Conservation (phyloP, 2,329 filamentous ascomycete species). For the Pseudogymnoascus sp. region DNA sequence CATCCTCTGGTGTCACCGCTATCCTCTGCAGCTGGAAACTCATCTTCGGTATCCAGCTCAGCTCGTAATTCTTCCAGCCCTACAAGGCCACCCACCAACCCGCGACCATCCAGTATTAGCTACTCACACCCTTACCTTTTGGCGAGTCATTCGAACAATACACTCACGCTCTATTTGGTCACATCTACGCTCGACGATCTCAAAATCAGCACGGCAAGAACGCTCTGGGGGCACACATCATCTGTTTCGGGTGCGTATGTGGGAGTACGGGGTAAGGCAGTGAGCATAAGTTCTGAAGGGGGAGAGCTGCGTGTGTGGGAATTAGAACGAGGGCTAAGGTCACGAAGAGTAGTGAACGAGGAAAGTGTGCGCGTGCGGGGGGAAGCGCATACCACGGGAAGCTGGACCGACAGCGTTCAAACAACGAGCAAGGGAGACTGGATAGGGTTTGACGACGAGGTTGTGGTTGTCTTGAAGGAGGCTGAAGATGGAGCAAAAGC, state of each 20-base stretch:
- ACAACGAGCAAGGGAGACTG: constrained; percentile 43
- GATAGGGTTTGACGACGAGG: constrained; percentile 66
- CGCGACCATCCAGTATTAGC: constrained; percentile 23
- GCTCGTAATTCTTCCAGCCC: constrained; percentile 30
- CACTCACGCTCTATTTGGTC: constrained; percentile 61
- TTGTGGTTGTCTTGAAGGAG: constrained; percentile 59
- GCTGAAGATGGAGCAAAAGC: constrained; percentile 47
- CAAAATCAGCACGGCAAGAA: constrained; percentile 50
- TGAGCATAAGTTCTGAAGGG: constrained; percentile 50
- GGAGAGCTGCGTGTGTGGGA: constrained; percentile 59
- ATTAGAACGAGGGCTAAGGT: constrained; percentile 50
- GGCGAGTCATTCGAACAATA: constrained; percentile 63
- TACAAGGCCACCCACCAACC: constrained; percentile 28
- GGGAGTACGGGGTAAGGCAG: constrained; percentile 60
- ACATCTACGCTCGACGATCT: constrained; percentile 50
- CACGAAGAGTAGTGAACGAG: constrained; percentile 35
- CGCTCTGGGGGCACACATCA: constrained; percentile 66
- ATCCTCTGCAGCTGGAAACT: not conserved
- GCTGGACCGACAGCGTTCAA: not conserved
- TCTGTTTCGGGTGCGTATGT: constrained; percentile 61
- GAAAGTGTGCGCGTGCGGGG: constrained; percentile 47
- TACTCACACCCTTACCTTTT: constrained; percentile 62
- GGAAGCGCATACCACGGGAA: constrained; percentile 24
- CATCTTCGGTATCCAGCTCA: constrained; percentile 13
- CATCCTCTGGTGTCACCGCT: constrained; percentile 29